A percentile compares a stretch with the other conserved stretches of the same genome.
These are phyloP conservation scores for Trametes elegans DNA, from an alignment of 768 basidiomycete genomes.

Conservation along the genomic window DNA sequence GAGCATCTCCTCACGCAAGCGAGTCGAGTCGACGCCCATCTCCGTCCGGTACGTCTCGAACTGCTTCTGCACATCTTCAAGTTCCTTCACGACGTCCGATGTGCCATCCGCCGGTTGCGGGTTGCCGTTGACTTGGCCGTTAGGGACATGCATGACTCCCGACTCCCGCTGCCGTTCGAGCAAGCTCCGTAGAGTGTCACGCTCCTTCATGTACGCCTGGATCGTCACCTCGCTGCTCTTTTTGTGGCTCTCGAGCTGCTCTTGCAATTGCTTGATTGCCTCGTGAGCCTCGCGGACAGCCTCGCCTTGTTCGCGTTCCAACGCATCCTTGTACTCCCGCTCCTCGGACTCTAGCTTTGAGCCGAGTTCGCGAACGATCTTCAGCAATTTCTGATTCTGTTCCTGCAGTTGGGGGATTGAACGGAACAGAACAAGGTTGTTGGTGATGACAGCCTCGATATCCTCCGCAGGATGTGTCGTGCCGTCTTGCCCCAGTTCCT, in stretches of 20 bases:
- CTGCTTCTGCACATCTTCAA: conserved; percentile 72
- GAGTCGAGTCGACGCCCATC: conserved; percentile 73
- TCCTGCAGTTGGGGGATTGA: conserved; percentile 79
- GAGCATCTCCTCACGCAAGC: conserved; percentile 68
- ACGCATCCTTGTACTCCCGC: conserved; percentile 63
- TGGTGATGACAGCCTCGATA: conserved; percentile 81
- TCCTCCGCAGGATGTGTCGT: conserved; percentile 47
- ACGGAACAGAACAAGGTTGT: conserved; percentile 83
- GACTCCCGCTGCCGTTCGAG: conserved; percentile 45
- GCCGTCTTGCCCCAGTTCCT: conserved; percentile 48
- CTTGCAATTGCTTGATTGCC: conserved; percentile 74
- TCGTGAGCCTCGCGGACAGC: conserved; percentile 88
- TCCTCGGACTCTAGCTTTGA: conserved; percentile 85
- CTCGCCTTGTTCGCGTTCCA: conserved; percentile 73
- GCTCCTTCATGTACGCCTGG: conserved; percentile 81
- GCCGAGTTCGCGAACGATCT: conserved; percentile 80
- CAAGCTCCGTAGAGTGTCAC: conserved; percentile 81
- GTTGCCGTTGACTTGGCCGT: conserved; percentile 30
- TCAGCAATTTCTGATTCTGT: conserved; percentile 88
- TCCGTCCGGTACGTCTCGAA: conserved; percentile 81
- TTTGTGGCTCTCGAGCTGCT: conserved; percentile 78
- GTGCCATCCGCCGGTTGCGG: conserved; percentile 12
- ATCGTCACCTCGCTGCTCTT: conserved; percentile 66
- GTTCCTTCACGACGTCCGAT: conserved; percentile 51
- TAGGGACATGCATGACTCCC: not conserved